Conservation (phyloP, 805 yeast species). For the Torulaspora delbrueckii region DNA sequence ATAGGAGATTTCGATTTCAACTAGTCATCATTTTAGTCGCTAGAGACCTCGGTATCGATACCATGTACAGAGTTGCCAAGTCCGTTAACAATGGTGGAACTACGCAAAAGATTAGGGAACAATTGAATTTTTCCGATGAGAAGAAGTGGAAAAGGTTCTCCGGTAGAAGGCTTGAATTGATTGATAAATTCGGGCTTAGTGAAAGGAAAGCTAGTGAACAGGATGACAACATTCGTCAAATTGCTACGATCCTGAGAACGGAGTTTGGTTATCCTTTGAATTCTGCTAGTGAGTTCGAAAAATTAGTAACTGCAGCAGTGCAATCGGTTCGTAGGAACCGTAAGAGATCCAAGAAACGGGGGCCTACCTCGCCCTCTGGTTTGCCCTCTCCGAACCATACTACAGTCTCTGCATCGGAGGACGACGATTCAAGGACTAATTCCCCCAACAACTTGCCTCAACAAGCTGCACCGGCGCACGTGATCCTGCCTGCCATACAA, state of each 20-base stretch:
- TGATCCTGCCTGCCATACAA: conserved; percentile 7
- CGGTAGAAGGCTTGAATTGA: conserved; percentile 83
- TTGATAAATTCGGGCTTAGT: conserved; percentile 60
- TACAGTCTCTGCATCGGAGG: conserved; percentile 8
- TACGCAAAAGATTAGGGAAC: conserved; percentile 41
- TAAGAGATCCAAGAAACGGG: conserved; percentile 51
- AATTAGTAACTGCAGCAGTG: conserved; percentile 85
- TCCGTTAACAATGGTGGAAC: conserved; percentile 31
- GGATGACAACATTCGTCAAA: conserved; percentile 70
- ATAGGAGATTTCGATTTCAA: not conserved
- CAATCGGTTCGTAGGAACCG: conserved; percentile 90
- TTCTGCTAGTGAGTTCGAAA: conserved; percentile 71
- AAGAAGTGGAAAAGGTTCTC: conserved; percentile 83
- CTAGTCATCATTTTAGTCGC: too few relatives aligned
- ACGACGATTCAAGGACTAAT: conserved; percentile 10
- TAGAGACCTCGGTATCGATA: too few relatives aligned
- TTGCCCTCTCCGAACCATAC: conserved; percentile 4
- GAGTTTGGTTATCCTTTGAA: conserved; percentile 70
- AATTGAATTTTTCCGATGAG: conserved; percentile 75
- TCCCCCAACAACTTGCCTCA: conserved; percentile 6
- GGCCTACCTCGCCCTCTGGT: conserved; percentile 4
- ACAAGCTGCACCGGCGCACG: conserved; percentile 1
- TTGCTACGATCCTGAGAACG: conserved; percentile 67
- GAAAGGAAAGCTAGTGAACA: conserved; percentile 87
- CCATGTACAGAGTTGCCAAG: not conserved